Base-by-base conservation (phyloP, 345 rosid species). In the Brassica nigra region DNA sequence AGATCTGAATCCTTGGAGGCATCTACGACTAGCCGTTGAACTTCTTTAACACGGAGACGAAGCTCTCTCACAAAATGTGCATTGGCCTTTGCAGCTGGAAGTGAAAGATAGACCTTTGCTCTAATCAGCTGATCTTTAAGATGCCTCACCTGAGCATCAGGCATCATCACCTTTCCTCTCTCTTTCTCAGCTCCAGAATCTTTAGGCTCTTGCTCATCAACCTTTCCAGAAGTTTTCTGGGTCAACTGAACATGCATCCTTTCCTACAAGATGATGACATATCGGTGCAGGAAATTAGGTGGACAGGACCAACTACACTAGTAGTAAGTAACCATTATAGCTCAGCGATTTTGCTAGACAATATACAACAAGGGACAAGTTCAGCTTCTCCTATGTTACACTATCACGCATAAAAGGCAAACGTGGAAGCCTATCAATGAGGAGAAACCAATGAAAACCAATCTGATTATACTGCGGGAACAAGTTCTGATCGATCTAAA, bases 71-170 rank as follows among this genome's bases (percentile, higher is more conserved):
- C 75, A 69, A 89, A 86, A 70, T 83, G 93, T 30, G 90, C 85
- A 78, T 88, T 91, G 76, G 76, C 93, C 82, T 87, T 93, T 0
- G 84, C 85, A 59, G 90, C 78, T 20, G 97, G 91, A 83, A 95
- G 97, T 31, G 99, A 87, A 61, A 93, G 87, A 87, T 90, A 95
- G 6, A 95, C 91, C 86, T 81, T 95, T 42, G 98, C 98, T 83
- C 88, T 89, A 69, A 95, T 90, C 54, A 95, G 88, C 87, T 91
- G 98, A 84, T 93, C 99, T 86, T 91, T 93, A 70, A 95, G 90
- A 71, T 86, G 94, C 68, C 85, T 86, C 33, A 93, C 87, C 31
- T 82, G 89, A 77, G 91, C 87, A 93, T 91, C 98, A 76, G 81
- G 71, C 47, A 84, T 16, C 68, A 79, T 23, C 65, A 66, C 68